A percentile compares a stretch with the other conserved stretches of the same genome.
Conservation (phyloP, 23 red algal genomes). For the Chondrus crispus region DNA sequence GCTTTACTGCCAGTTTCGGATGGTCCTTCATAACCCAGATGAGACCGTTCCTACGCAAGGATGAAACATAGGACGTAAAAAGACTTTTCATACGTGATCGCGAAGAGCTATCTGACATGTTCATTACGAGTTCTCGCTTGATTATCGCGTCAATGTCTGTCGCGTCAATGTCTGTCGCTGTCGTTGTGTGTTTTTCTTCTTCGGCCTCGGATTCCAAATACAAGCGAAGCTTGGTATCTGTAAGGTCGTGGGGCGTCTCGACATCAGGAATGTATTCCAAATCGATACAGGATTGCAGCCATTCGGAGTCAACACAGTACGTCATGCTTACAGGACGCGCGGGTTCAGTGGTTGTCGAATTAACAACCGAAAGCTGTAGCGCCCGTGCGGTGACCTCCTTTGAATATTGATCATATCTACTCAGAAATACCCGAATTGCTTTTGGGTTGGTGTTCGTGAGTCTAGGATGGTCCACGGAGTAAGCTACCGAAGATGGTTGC, state of each 20-base stretch:
- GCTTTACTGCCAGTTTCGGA: background rate
- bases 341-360: background rate
- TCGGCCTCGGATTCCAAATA: background rate
- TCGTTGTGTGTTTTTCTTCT: no score
- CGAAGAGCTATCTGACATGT: background rate
- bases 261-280: background rate
- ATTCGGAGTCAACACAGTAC: slow-evolving; percentile 12
- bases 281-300: background rate
- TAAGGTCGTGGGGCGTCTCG: background rate
- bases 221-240: background rate
- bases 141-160: background rate
- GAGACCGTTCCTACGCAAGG: background rate
- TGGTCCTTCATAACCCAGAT: background rate
- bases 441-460: background rate
- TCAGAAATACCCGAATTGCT: background rate
- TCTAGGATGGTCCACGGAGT: background rate
- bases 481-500: background rate
- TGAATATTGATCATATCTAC: background rate
- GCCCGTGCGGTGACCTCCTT: background rate
- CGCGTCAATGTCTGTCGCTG: no score
- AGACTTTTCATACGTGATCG: background rate
- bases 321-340: background rate
- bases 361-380: background rate
- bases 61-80: background rate
- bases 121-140: background rate